A percentile compares a stretch with the other conserved stretches of the same genome.
Evolutionary conservation across 2,329 filamentous ascomycete genomes (phyloP).

Genomic region (Beauveria australis): DNA sequence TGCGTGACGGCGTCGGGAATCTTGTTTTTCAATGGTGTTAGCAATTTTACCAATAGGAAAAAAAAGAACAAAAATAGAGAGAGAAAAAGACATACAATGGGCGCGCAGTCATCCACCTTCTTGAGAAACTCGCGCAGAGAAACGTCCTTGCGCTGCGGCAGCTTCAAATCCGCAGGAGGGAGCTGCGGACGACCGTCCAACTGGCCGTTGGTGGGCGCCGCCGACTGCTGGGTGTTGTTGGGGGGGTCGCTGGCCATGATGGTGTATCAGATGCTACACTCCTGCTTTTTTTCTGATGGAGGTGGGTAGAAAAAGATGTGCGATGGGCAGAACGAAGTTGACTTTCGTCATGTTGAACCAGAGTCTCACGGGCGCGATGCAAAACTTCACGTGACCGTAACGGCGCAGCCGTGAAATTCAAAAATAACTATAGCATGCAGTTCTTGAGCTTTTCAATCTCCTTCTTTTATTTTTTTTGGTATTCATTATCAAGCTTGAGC

Average conservation of each 20-base stretch:
- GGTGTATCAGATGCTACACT: not conserved
- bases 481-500: not conserved
- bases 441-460: not conserved
- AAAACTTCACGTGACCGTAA: not conserved
- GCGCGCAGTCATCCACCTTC: slow-evolving; percentile 98
- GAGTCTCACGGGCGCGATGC: not conserved
- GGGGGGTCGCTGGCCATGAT: slow-evolving; percentile 29
- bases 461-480: not conserved
- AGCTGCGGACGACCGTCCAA: slow-evolving; percentile 27
- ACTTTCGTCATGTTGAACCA: slow-evolving; percentile 11
- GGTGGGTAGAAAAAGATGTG: not conserved
- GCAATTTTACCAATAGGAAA: not conserved
- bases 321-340: slow-evolving; percentile 8
- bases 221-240: slow-evolving; percentile 24
- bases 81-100: slow-evolving; percentile 61
- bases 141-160: slow-evolving; percentile 80
- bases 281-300: not conserved
- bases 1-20: slow-evolving; percentile 96
- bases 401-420: not conserved
- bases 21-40: slow-evolving; percentile 32
- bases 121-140: slow-evolving; percentile 85
- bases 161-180: slow-evolving; percentile 44
- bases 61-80: not conserved
- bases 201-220: slow-evolving; percentile 21
- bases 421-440: not conserved